Conservation (phyloP, 352 stramenopile species). For the Pythium oligandrum region DNA sequence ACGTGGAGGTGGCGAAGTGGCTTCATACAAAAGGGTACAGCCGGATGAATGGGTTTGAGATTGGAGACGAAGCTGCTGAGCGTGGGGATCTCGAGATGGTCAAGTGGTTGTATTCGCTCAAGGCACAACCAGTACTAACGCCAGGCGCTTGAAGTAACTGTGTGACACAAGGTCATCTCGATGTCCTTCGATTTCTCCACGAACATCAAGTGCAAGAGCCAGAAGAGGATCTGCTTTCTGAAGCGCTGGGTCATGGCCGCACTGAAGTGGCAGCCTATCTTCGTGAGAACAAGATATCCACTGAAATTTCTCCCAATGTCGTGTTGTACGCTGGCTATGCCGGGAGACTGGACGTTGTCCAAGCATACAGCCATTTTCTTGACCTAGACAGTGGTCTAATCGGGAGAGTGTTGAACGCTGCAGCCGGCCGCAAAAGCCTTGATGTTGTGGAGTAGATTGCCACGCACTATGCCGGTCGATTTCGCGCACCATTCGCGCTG, state of each 20-base stretch:
- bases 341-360: too few species aligned
- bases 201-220: conserved; percentile 9
- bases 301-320: too few species aligned
- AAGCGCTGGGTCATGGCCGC: conserved; percentile 6
- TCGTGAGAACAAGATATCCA: not conserved
- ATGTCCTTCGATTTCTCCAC: conserved; percentile 17
- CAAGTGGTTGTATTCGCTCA: conserved; percentile 8
- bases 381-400: too few species aligned
- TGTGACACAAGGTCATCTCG: conserved; percentile 4
- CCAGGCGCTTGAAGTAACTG: conserved; percentile 5
- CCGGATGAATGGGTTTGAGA: not conserved
- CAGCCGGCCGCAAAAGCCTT: too few species aligned
- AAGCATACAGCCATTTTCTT: too few species aligned
- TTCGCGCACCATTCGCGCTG: too few species aligned
- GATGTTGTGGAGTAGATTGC: too few species aligned
- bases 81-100: conserved; percentile 12
- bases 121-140: conserved; percentile 1
- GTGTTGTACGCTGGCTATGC: too few species aligned
- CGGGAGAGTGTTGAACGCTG: too few species aligned
- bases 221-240: conserved; percentile 1
- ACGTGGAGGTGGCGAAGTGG: conserved; percentile 11
- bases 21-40: conserved; percentile 9
- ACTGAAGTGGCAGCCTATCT: conserved; percentile 9
- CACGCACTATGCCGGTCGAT: too few species aligned
- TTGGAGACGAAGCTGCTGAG: conserved; percentile 6